Base-by-base conservation (phyloP, 2,329 filamentous ascomycete genomes). In the Metarhizium sp. region DNA sequence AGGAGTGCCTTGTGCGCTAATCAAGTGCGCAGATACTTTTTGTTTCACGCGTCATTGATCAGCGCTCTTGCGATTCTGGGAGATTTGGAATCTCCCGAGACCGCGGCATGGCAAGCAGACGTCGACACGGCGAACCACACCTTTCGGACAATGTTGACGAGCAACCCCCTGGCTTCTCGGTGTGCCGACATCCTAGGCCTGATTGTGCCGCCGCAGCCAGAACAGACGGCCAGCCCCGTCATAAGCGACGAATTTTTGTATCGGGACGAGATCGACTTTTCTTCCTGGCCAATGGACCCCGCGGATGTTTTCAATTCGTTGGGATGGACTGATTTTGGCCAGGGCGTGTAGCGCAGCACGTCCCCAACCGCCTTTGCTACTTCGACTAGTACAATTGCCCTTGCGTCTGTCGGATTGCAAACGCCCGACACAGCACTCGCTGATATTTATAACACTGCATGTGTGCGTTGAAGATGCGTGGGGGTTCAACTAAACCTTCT, bases 21-120 rank as follows among this genome's bases (percentile, higher is more conserved):
- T 43, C 2, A 29, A 65, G 64, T 11, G 11, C 2, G 4, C 62
- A 53, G 52, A 36, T 53, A 53, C 58, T 69, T 67, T 46, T 58
- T 68, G 4, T 68, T 69, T 49, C 66, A 69, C 53, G 66, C 66
- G 1, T 65, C 64, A 36, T 63, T 69, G 1, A 62, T 68, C 49
- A 61, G 64, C 13, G 60, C 61, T 5, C 60, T 69, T 32, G 64
- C 64, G 8, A 64, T 67, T 13, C 54, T 65, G 3, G 65, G 64
- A 11, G 63, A 67, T 45, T 29, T 58, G 3, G 61, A 63, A 40
- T 65, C 65, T 3, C 61, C 60, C 6, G 59, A 66, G 16, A 46
- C 64, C 8, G 52, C 62, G 3, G 47, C 52, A 11, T 69, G 66
- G 66, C 63, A 65, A 34, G 55, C 52, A 8, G 64, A 68, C 30